These are phyloP conservation scores for Halophytophthora batemanensis DNA, from an alignment of 352 stramenopile species.

Conservation along the genomic window DNA sequence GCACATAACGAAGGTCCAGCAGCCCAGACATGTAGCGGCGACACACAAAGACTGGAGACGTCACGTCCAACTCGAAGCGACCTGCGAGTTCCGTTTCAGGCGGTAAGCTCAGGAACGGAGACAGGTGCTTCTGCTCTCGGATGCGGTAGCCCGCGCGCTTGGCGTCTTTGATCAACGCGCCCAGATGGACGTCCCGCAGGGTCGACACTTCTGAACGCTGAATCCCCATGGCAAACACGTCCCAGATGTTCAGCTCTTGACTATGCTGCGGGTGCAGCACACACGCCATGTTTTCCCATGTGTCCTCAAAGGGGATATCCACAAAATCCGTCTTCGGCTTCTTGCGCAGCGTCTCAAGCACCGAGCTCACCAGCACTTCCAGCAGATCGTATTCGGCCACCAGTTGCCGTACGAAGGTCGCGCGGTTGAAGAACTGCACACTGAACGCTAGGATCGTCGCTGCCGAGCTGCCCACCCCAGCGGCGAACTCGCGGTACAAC, in stretches of 20 bases:
- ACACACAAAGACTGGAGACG: slow-evolving; percentile 91
- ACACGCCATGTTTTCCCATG: slow-evolving; percentile 41
- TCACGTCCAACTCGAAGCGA: slow-evolving; percentile 69
- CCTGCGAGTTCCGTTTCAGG: slow-evolving; percentile 57
- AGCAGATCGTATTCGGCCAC: slow-evolving; percentile 70
- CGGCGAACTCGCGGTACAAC: slow-evolving; percentile 74
- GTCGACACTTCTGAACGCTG: slow-evolving; percentile 35
- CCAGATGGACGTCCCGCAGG: slow-evolving; percentile 50
- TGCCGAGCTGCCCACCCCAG: slow-evolving; percentile 65
- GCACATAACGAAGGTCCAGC: slow-evolving; percentile 96
- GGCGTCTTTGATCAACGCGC: slow-evolving; percentile 40
- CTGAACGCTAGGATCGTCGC: slow-evolving; percentile 92
- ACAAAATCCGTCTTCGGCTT: slow-evolving; percentile 43
- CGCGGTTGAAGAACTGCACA: slow-evolving; percentile 99
- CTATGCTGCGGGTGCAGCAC: slow-evolving; percentile 33
- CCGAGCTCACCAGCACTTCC: slow-evolving; percentile 65
- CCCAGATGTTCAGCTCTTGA: slow-evolving; percentile 50
- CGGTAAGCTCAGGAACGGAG: slow-evolving; percentile 51
- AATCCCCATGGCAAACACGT: slow-evolving; percentile 66
- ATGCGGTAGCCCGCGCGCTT: slow-evolving; percentile 33
- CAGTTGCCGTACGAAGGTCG: slow-evolving; percentile 92
- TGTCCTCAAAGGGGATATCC: slow-evolving; percentile 44
- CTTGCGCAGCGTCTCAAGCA: slow-evolving; percentile 67
- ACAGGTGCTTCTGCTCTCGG: slow-evolving; percentile 32
- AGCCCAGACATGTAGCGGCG: slow-evolving; percentile 95